Evolutionary conservation across 1,139 yeast genomes (phyloP), one percentile per base, ranked within the genome.

Genomic region (Candida neerlandica): DNA sequence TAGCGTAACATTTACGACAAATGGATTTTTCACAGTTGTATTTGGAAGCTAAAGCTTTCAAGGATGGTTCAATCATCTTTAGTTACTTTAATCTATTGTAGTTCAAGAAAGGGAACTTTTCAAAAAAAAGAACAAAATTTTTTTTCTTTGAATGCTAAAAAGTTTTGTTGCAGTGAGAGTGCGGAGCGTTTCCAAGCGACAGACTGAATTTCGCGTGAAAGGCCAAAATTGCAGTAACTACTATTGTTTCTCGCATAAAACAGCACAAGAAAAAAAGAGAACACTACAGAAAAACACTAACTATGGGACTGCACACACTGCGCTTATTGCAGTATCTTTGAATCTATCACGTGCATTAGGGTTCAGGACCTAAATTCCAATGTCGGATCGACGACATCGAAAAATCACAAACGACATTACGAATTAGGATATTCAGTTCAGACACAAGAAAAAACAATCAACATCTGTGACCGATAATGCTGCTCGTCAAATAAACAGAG

Each of bases 1-100:
- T 95, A 71, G 99, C 98, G 87, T 94, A 94, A 85, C 99, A 94
- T 80, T 91, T 89, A 82, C 99, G 96, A 86, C 99, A 94, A 77
- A 94, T 94, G 66, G 97, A 79, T 84, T 94, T 94, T 67, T 94
- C 99, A 86, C 98, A 94, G 96, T 94, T 94, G 91, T 89, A 94
- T 84, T 94, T 94, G 75, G 97, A 90, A 78, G 99, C 99, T 74
- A 94, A 87, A 70, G 95, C 97, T 84, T 92, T 94, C 73, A 94
- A 87, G 70, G 98, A 92, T 82, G 99, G 99, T 86, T 94, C 99
- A 78, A 94, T 94, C 83, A 92, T 90, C 66, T 63, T 69, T 64
- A 65, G 54, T 57, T 53, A 49, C 47, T 50, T 50, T 42, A 47
- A 45, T 45, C 44, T 46, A 37, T 40, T 33, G 46, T 41, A 37